These are phyloP conservation scores for Coelastrella sp. DNA, from an alignment of 139 green algal species.

Conservation along the genomic window DNA sequence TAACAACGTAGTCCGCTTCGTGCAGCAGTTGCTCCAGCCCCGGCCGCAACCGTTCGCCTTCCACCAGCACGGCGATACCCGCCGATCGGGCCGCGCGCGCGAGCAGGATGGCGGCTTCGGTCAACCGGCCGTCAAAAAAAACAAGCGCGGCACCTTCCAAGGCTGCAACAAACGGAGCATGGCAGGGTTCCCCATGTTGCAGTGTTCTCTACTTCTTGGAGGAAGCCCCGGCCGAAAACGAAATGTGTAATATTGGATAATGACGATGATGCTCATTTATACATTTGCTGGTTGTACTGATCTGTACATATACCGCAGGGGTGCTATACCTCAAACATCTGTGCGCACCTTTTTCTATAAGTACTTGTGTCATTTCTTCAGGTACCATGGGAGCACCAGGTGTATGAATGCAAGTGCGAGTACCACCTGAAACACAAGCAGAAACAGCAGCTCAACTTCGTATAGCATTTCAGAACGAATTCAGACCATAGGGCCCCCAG, in stretches of 20 bases:
- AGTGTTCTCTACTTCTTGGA: too few species aligned
- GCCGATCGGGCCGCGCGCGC: slow-evolving; percentile 68
- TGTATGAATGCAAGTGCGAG: slow-evolving; percentile 97
- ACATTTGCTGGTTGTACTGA: slow-evolving; percentile 12
- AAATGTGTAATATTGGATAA: too few species aligned
- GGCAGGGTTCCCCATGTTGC: too few species aligned
- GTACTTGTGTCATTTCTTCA: slow-evolving; percentile 71
- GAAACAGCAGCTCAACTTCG: background rate
- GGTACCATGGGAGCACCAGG: slow-evolving; percentile 77
- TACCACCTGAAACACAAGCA: slow-evolving; percentile 72
- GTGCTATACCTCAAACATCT: background rate
- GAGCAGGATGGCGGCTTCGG: slow-evolving; percentile 89
- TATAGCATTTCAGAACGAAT: background rate
- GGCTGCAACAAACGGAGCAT: background rate
- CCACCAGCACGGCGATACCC: slow-evolving; percentile 87
- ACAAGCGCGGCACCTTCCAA: slow-evolving; percentile 77
- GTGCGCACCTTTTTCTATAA: slow-evolving; percentile 27
- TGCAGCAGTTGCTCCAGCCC: slow-evolving; percentile 84
- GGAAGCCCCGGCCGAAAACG: too few species aligned
- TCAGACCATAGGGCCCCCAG: too few species aligned
- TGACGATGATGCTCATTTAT: too few species aligned
- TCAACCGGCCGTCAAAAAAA: slow-evolving; percentile 96
- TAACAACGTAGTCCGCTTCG: slow-evolving; percentile 88
- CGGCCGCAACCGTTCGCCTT: slow-evolving; percentile 89
- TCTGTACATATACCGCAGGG: background rate